Conservation (phyloP, 2,329 filamentous ascomycete genomes). For the Magnaporthiopsis poae region DNA sequence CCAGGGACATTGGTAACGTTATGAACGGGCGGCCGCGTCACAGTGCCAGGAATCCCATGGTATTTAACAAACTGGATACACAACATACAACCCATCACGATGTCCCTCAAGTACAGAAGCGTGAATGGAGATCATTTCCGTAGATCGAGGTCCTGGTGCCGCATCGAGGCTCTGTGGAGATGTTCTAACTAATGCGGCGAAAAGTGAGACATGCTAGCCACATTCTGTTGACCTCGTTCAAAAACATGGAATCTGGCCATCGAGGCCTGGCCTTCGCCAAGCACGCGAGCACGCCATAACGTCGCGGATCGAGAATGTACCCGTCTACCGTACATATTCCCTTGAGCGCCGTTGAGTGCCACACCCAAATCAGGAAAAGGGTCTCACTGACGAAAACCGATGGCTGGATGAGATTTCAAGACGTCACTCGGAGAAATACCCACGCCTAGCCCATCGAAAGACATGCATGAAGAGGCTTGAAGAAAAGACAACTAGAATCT, state of each 20-base stretch:
- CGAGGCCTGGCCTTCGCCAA: background rate
- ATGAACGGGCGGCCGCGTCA: background rate
- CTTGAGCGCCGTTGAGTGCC: too few species aligned
- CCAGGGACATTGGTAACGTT: background rate
- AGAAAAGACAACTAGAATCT: too few species aligned
- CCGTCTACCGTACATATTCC: too few species aligned
- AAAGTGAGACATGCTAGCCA: background rate
- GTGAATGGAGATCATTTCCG: background rate
- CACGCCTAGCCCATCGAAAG: too few species aligned
- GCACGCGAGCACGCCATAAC: background rate
- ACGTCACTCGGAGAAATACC: too few species aligned
- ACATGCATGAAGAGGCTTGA: too few species aligned
- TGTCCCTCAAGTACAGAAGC: background rate
- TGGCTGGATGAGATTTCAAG: too few species aligned
- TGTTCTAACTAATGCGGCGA: background rate
- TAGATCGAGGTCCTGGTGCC: background rate
- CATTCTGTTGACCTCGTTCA: background rate
- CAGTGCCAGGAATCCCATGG: background rate
- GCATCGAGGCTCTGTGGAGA: background rate
- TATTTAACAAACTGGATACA: background rate
- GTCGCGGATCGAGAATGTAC: too few species aligned
- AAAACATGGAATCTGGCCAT: background rate
- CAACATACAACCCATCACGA: background rate
- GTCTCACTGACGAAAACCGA: too few species aligned
- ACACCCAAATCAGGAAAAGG: too few species aligned